phyloP scores from a whole-genome alignment of 2,329 filamentous ascomycete genomes.

The Fusarium coffeatum region DNA sequence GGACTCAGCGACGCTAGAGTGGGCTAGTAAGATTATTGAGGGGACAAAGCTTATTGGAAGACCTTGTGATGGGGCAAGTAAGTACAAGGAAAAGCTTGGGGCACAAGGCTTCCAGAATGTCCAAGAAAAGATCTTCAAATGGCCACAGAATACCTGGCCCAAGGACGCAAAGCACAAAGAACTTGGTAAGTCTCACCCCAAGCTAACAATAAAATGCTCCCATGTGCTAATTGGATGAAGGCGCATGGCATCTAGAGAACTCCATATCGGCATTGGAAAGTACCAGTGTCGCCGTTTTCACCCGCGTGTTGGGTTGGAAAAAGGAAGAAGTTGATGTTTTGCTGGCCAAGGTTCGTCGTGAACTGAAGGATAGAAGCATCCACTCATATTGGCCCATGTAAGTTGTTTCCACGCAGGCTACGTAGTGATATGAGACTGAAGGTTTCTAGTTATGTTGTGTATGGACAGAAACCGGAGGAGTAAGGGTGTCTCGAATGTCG shows the following conservation, averaged over 20 bases:
- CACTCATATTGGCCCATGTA: conserved; percentile 48
- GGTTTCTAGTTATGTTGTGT: conserved; percentile 19
- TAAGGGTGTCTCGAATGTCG: neutral
- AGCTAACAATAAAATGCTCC: too few relatives aligned
- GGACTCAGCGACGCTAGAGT: conserved; percentile 36
- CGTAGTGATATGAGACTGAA: neutral
- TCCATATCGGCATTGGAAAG: conserved; percentile 43
- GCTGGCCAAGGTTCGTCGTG: conserved; percentile 41
- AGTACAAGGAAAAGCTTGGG: conserved; percentile 51
- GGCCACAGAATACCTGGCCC: conserved; percentile 63
- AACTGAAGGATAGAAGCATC: conserved; percentile 41
- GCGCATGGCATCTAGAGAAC: conserved; percentile 45
- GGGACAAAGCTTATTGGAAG: conserved; percentile 45
- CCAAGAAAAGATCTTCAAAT: conserved; percentile 57
- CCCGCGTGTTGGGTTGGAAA: conserved; percentile 44
- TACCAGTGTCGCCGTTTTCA: conserved; percentile 47
- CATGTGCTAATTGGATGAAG: too few relatives aligned
- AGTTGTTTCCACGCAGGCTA: neutral
- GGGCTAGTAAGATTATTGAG: conserved; percentile 41
- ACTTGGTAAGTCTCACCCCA: conserved; percentile 42
- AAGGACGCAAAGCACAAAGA: conserved; percentile 62
- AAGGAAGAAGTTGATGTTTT: conserved; percentile 44
- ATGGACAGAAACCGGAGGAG: conserved; percentile 18
- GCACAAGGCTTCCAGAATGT: conserved; percentile 65
- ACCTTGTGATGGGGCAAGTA: conserved; percentile 38